Evolutionary conservation across 2,329 filamentous ascomycete genomes (phyloP).

Genomic region (Monosporascus sp.): DNA sequence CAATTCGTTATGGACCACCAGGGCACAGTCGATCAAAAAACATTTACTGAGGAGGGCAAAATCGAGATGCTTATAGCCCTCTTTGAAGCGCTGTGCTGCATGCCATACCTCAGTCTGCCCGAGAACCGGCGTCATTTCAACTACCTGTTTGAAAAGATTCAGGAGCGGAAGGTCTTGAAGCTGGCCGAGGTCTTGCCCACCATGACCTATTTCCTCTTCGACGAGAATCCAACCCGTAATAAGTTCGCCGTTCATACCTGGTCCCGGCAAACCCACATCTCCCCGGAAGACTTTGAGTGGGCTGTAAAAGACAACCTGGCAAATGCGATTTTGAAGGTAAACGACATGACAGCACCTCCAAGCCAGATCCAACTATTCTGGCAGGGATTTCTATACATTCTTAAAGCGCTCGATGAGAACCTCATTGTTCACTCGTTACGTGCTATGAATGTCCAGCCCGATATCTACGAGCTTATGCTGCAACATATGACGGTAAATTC

Average conservation of each 20-base stretch:
- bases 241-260: constrained; percentile 66
- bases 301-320: constrained; percentile 71
- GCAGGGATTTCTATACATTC: constrained; percentile 68
- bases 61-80: constrained; percentile 68
- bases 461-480: constrained; percentile 58
- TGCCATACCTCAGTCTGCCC: constrained; percentile 62
- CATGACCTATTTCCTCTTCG: constrained; percentile 81
- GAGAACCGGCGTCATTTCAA: constrained; percentile 62
- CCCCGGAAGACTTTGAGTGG: constrained; percentile 77
- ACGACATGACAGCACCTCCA: constrained; percentile 37
- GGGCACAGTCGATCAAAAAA: constrained; percentile 33
- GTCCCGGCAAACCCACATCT: constrained; percentile 58
- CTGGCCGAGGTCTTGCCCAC: constrained; percentile 71
- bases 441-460: constrained; percentile 72
- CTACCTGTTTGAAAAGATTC: constrained; percentile 74
- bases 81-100: constrained; percentile 83
- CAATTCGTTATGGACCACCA: constrained; percentile 42
- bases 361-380: constrained; percentile 66
- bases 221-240: constrained; percentile 56
- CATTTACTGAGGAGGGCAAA: constrained; percentile 38
- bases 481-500: constrained; percentile 49
- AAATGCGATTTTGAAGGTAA: constrained; percentile 58
- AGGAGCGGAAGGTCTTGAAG: constrained; percentile 72
- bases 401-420: constrained; percentile 67
- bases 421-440: constrained; percentile 74